Evolutionary conservation across 768 basidiomycete species (phyloP).

Genomic region (Podaxis rugospora): DNA sequence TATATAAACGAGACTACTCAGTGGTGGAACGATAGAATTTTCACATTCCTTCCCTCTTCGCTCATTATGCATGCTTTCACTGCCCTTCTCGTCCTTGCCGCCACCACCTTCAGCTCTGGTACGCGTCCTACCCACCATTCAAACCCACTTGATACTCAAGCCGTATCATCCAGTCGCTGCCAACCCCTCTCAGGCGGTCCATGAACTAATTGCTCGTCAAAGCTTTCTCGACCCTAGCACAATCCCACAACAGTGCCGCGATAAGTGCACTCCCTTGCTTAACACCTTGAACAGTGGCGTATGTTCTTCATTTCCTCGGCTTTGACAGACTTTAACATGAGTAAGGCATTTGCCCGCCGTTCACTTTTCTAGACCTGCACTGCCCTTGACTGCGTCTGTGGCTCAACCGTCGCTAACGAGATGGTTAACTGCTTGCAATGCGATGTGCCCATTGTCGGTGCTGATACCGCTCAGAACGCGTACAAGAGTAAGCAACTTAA

Average conservation of each 20-base stretch:
- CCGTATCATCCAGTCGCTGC: not conserved
- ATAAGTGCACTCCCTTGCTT: not conserved
- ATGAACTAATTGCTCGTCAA: slow-evolving; percentile 4
- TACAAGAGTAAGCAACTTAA: not conserved
- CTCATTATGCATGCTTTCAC: slow-evolving; percentile 2
- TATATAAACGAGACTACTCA: not conserved
- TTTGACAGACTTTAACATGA: not conserved
- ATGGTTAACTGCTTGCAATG: not conserved
- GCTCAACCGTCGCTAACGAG: not conserved
- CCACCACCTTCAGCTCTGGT: slow-evolving; percentile 2
- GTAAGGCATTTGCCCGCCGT: not conserved
- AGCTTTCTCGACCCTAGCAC: not conserved
- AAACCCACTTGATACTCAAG: not conserved
- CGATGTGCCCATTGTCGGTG: not conserved
- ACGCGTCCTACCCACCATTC: not conserved
- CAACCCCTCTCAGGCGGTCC: not conserved
- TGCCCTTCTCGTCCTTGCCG: not conserved
- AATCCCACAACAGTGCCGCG: not conserved
- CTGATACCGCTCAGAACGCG: not conserved
- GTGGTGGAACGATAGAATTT: not conserved
- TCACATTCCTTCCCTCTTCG: not conserved
- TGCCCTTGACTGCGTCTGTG: slow-evolving; percentile 1
- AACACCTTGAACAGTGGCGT: not conserved
- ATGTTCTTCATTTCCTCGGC: not conserved
- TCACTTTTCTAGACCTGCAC: not conserved